Percentiles rank a stretch among this genome's conserved stretches.
These are phyloP conservation scores for Nemania sp. DNA, from an alignment of 2,329 filamentous ascomycete species.

Conservation along the genomic window DNA sequence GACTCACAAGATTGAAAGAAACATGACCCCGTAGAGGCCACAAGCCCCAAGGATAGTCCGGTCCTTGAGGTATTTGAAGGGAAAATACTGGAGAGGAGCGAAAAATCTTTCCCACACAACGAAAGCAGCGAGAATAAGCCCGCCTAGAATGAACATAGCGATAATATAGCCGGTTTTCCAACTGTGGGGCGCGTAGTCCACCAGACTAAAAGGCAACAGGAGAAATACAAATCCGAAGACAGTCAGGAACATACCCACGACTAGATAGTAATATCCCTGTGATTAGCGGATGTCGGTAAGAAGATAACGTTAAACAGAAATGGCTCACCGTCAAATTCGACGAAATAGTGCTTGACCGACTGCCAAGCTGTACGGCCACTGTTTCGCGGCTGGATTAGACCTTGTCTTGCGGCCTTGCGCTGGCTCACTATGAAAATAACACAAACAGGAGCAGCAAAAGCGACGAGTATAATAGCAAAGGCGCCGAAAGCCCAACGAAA, in stretches of 20 bases:
- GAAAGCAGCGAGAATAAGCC: conserved; percentile 2
- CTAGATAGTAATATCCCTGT: conserved; percentile 26
- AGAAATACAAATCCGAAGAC: conserved; percentile 45
- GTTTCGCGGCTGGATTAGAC: conserved; percentile 43
- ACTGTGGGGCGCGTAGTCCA: background rate
- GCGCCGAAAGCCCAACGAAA: conserved; percentile 60
- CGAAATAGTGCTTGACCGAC: conserved; percentile 54
- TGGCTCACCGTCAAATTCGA: conserved; percentile 59
- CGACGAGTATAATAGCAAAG: conserved; percentile 64
- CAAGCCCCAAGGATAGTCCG: conserved; percentile 8
- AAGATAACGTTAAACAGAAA: background rate
- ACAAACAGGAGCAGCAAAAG: conserved; percentile 46
- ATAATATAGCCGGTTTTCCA: conserved; percentile 13
- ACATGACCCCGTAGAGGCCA: conserved; percentile 2
- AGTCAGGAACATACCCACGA: conserved; percentile 56
- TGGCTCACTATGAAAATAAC: conserved; percentile 42
- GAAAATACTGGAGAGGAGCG: conserved; percentile 11
- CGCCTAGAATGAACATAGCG: conserved; percentile 8
- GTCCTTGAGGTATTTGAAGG: conserved; percentile 9
- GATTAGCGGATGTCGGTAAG: background rate
- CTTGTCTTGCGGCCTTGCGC: conserved; percentile 54
- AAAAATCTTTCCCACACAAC: conserved; percentile 9
- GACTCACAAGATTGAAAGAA: conserved; percentile 9
- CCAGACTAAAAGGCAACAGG: conserved; percentile 5
- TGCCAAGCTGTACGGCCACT: conserved; percentile 48